These are phyloP conservation scores for Pythium phragmitis DNA, from an alignment of 352 stramenopile genomes.

Conservation along the genomic window DNA sequence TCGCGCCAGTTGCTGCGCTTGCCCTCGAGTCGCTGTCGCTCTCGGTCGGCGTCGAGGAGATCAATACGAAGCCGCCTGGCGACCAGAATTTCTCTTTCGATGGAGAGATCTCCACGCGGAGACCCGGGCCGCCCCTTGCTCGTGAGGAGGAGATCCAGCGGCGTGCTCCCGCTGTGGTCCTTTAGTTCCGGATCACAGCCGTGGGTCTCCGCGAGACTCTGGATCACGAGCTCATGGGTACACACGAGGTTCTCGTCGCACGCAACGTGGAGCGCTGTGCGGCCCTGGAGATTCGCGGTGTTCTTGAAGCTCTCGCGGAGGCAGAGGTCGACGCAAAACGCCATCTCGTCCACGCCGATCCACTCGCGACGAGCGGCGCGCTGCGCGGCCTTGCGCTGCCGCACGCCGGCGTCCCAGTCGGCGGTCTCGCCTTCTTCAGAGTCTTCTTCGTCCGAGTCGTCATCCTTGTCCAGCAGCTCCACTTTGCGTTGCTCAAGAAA, in stretches of 20 bases:
- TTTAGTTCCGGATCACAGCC: conserved; percentile 51
- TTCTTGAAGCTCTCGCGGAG: conserved; percentile 68
- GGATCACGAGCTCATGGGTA: conserved; percentile 68
- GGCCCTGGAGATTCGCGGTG: conserved; percentile 57
- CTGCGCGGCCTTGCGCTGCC: conserved; percentile 19
- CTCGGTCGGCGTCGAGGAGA: conserved; percentile 30
- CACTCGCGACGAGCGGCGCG: conserved; percentile 31
- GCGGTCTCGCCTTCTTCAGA: conserved; percentile 26
- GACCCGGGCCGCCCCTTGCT: conserved; percentile 59
- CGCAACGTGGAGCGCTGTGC: conserved; percentile 64
- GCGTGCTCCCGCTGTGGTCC: conserved; percentile 43
- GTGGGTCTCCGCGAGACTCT: conserved; percentile 47
- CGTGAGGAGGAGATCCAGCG: conserved; percentile 47
- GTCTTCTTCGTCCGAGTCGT: conserved; percentile 32
- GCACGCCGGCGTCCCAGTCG: conserved; percentile 33
- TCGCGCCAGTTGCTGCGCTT: conserved; percentile 40
- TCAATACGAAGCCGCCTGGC: conserved; percentile 34
- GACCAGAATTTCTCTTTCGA: conserved; percentile 33
- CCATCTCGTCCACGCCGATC: conserved; percentile 46
- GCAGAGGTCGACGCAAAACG: conserved; percentile 63
- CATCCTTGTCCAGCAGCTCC: conserved; percentile 15
- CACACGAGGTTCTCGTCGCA: conserved; percentile 85
- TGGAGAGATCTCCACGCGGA: conserved; percentile 37
- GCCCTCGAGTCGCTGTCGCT: conserved; percentile 34
- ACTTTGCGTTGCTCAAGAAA: conserved; percentile 27